phyloP scores from a whole-genome alignment of 1,139 yeast genomes.

The Kodamaea sp. region DNA sequence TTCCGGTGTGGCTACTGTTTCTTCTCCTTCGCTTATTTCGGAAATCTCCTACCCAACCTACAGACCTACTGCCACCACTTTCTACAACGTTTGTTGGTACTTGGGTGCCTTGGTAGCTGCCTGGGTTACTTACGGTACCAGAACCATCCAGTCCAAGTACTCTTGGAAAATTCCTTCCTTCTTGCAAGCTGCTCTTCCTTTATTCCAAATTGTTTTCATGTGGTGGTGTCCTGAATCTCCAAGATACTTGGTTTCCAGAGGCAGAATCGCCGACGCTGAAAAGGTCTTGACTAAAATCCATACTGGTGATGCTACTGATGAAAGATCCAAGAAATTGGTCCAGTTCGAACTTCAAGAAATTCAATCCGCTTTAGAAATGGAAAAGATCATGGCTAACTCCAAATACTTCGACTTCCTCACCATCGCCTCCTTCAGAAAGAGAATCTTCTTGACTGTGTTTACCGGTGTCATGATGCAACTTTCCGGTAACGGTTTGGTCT shows the following conservation, averaged over 20 bases:
- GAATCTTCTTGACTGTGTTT: slow-evolving; percentile 39
- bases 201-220: slow-evolving; percentile 25
- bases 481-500: slow-evolving; percentile 54
- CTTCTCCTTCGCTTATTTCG: slow-evolving; percentile 42
- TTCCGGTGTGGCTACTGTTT: slow-evolving; percentile 34
- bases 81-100: slow-evolving; percentile 45
- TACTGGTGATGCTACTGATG: slow-evolving; percentile 35
- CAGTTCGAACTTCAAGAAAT: slow-evolving; percentile 50
- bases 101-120: slow-evolving; percentile 59
- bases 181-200: slow-evolving; percentile 43
- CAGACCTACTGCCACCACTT: slow-evolving; percentile 46
- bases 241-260: slow-evolving; percentile 39
- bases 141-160: slow-evolving; percentile 26
- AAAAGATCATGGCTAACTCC: slow-evolving; percentile 25
- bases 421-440: slow-evolving; percentile 41
- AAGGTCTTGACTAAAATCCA: slow-evolving; percentile 39
- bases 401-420: slow-evolving; percentile 38
- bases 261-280: slow-evolving; percentile 38
- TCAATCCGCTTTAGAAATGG: slow-evolving; percentile 38
- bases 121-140: slow-evolving; percentile 52
- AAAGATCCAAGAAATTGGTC: slow-evolving; percentile 33
- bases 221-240: slow-evolving; percentile 51
- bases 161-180: slow-evolving; percentile 51
- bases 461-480: slow-evolving; percentile 45
- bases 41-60: slow-evolving; percentile 50